Evolutionary conservation across 768 basidiomycete species (phyloP).

Genomic region (Russula virescens): DNA sequence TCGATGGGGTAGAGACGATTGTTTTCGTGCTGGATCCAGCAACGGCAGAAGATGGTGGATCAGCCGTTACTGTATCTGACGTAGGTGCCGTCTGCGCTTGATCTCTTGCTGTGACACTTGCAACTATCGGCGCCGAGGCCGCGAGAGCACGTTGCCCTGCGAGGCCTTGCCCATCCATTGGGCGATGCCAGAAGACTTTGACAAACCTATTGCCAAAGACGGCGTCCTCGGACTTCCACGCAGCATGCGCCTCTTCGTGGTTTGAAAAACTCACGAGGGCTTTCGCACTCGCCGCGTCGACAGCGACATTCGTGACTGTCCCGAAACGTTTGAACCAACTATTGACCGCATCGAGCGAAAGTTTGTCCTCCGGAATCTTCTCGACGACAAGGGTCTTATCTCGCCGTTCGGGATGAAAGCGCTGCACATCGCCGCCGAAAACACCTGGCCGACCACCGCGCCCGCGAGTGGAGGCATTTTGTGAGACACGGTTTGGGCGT

Average conservation of each 20-base stretch:
- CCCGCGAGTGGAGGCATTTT: conserved; percentile 26
- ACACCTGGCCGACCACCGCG: conserved; percentile 45
- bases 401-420: conserved; percentile 59
- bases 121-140: conserved; percentile 71
- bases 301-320: conserved; percentile 85
- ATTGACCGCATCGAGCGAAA: conserved; percentile 72
- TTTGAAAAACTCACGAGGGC: conserved; percentile 83
- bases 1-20: conserved; percentile 27
- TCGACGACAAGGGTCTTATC: conserved; percentile 88
- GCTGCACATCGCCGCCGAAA: conserved; percentile 61
- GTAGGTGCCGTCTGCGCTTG: conserved; percentile 19
- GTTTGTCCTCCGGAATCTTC: conserved; percentile 84
- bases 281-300: conserved; percentile 68
- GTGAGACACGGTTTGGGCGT: conserved; percentile 14
- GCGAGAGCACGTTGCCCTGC: conserved; percentile 72
- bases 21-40: conserved; percentile 36
- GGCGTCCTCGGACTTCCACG: conserved; percentile 93
- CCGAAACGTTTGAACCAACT: conserved; percentile 92
- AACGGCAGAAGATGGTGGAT: conserved; percentile 28
- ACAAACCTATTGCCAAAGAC: conserved; percentile 93
- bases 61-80: conserved; percentile 24
- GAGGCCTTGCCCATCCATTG: conserved; percentile 86
- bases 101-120: conserved; percentile 48
- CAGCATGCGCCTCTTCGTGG: conserved; percentile 78
- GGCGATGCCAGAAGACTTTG: conserved; percentile 93